Evolutionary conservation across 805 yeast genomes (phyloP).

Genomic region (Saccharomycopsis selenospora): DNA sequence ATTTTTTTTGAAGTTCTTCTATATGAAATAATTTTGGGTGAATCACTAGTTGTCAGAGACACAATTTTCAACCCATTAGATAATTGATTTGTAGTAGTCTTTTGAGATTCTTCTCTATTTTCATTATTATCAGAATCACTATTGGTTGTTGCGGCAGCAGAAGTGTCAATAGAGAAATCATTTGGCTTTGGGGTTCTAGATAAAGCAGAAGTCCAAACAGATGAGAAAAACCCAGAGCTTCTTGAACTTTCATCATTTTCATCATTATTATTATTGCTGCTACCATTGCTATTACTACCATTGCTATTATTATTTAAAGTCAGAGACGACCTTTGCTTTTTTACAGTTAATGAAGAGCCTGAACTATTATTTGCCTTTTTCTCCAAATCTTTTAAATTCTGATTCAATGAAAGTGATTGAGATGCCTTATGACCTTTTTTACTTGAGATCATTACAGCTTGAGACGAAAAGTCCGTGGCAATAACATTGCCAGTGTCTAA

Average conservation of each 20-base stretch:
- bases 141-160: neutral
- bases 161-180: neutral
- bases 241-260: constrained; percentile 3
- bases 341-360: neutral
- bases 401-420: neutral
- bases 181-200: neutral
- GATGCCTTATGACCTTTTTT: neutral
- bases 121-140: constrained; percentile 1
- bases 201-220: constrained; percentile 16
- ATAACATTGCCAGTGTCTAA: neutral
- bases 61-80: neutral
- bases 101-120: neutral
- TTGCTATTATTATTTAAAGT: neutral
- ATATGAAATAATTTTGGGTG: constrained; percentile 18
- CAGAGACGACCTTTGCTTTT: neutral
- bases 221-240: constrained; percentile 13
- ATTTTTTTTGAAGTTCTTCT: constrained; percentile 17
- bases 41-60: neutral
- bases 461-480: neutral
- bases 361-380: constrained; percentile 5
- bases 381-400: constrained; percentile 12
- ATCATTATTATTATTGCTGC: constrained; percentile 1
- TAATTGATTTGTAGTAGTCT: neutral
- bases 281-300: neutral
- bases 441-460: neutral